Conservation (phyloP, 2,329 filamentous ascomycete species). For the Colletotrichum abscissum region DNA sequence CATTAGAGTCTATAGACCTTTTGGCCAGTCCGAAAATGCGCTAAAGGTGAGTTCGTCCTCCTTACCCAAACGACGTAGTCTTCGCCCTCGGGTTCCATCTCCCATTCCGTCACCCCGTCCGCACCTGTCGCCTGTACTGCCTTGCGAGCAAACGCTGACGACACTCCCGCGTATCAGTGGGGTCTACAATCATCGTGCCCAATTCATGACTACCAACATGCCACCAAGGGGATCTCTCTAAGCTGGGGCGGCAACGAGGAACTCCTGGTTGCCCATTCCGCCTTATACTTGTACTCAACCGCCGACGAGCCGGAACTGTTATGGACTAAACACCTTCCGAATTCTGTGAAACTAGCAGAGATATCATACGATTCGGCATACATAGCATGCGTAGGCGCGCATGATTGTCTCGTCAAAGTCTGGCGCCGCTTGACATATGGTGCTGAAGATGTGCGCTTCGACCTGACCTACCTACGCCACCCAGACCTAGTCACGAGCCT, state of each 20-base stretch:
- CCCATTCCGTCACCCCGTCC: neutral
- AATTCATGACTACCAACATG: conserved; percentile 42
- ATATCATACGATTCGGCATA: conserved; percentile 90
- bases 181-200: conserved; percentile 72
- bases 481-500: conserved; percentile 82
- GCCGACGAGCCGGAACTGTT: conserved; percentile 64
- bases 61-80: neutral
- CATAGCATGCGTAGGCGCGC: conserved; percentile 82
- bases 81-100: neutral
- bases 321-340: conserved; percentile 83
- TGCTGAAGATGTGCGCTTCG: conserved; percentile 85
- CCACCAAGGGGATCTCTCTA: conserved; percentile 60
- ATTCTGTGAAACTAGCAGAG: conserved; percentile 76
- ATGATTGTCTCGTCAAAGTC: conserved; percentile 89
- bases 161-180: conserved; percentile 60
- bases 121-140: neutral
- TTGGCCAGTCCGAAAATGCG: conserved; percentile 75
- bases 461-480: conserved; percentile 91
- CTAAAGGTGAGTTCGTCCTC: conserved; percentile 71
- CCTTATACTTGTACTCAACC: conserved; percentile 75
- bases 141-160: conserved; percentile 1
- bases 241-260: conserved; percentile 93
- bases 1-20: conserved; percentile 83
- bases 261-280: conserved; percentile 79
- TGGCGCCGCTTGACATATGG: conserved; percentile 92